Evolutionary conservation across 345 rosid species (phyloP).

Genomic region (Citrus glauca): DNA sequence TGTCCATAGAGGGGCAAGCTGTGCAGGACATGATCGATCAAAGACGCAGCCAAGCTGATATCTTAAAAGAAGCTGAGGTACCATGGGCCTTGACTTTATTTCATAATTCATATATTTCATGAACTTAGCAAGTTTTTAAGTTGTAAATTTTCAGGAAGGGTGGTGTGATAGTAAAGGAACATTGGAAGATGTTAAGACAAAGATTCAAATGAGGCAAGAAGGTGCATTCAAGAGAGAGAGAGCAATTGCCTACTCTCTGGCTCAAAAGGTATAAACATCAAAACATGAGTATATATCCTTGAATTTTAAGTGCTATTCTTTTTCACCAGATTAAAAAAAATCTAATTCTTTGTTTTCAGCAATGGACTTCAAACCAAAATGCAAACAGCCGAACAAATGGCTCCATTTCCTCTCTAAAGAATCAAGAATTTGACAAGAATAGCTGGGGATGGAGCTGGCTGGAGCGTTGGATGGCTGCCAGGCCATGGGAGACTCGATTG

Average conservation of each 20-base stretch:
- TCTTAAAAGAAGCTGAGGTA: constrained; percentile 82
- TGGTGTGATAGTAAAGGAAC: constrained; percentile 98
- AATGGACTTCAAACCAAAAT: constrained; percentile 63
- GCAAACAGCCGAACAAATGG: constrained; percentile 26
- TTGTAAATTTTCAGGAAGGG: constrained; percentile 52
- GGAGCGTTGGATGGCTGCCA: constrained; percentile 98
- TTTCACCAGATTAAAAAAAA: background rate
- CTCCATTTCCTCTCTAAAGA: constrained; percentile 38
- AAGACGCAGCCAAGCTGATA: constrained; percentile 56
- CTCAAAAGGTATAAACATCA: constrained; percentile 61
- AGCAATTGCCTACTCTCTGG: constrained; percentile 81
- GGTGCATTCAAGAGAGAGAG: constrained; percentile 94
- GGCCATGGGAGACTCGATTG: constrained; percentile 93
- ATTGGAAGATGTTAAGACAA: constrained; percentile 60
- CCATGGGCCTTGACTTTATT: background rate
- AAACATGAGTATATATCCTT: background rate
- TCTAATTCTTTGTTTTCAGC: constrained; percentile 30
- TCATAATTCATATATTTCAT: background rate
- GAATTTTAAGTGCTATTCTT: background rate
- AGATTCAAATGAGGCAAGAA: constrained; percentile 80
- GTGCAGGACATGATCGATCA: constrained; percentile 67
- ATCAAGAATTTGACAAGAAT: constrained; percentile 63
- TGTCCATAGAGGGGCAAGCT: constrained; percentile 84
- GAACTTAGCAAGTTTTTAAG: background rate
- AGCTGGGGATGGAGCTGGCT: constrained; percentile 99